Conservation (phyloP, 345 rosid species). For the Adansonia digitata region DNA sequence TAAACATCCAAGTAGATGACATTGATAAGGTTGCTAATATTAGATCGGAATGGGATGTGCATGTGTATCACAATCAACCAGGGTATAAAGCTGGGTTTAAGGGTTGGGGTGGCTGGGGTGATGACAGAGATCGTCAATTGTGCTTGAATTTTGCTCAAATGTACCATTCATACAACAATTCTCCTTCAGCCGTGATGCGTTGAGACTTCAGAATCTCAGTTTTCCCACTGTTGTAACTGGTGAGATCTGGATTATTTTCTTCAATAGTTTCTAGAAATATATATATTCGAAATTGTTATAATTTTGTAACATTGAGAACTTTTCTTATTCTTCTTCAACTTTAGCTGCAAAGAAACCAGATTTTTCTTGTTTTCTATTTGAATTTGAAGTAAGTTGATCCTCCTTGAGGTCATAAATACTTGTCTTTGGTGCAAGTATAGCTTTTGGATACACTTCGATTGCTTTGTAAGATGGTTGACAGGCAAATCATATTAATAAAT, state of each 20-base stretch:
- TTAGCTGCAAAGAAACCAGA: background rate
- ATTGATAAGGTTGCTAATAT: conserved; percentile 57
- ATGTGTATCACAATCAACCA: conserved; percentile 51
- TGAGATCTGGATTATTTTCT: conserved; percentile 15
- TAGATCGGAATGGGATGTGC: conserved; percentile 57
- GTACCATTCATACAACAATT: conserved; percentile 27
- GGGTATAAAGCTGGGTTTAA: conserved; percentile 96
- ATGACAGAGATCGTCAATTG: conserved; percentile 68
- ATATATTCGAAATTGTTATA: conserved; percentile 9
- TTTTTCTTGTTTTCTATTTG: background rate
- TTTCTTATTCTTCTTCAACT: conserved; percentile 6
- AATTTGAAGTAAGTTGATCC: background rate
- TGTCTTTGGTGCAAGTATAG: background rate
- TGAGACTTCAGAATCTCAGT: conserved; percentile 15
- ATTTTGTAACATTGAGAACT: background rate
- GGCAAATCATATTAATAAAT: background rate
- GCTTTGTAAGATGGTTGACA: background rate
- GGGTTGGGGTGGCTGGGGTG: conserved; percentile 99
- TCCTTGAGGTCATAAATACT: background rate
- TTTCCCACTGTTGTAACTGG: conserved; percentile 20
- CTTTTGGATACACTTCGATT: background rate
- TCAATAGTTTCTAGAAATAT: conserved; percentile 6
- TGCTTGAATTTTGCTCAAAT: conserved; percentile 70
- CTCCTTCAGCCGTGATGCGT: conserved; percentile 18
- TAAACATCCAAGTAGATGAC: conserved; percentile 54